A percentile compares a stretch with the other conserved stretches of the same genome.
phyloP scores from a whole-genome alignment of 305 asterid genomes.

The Fraxinus floribunda region DNA sequence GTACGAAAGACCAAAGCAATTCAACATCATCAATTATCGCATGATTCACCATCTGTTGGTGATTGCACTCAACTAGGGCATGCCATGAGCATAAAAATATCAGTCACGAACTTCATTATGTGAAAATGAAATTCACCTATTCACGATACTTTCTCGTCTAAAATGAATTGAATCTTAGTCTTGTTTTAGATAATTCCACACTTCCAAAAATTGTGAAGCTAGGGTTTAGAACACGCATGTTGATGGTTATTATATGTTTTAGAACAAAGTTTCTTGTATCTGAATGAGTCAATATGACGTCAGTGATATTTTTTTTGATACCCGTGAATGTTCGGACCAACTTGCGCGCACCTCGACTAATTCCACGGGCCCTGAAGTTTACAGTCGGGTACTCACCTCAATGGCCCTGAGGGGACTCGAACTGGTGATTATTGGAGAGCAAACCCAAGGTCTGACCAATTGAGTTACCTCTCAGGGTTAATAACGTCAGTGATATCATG shows the following conservation, averaged over 20 bases:
- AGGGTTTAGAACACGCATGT: neutral
- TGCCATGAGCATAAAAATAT: neutral
- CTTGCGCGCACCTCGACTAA: no score
- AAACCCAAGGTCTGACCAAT: no score
- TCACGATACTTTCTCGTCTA: neutral
- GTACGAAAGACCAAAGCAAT: neutral
- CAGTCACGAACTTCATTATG: neutral
- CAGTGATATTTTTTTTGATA: no score
- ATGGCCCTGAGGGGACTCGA: no score
- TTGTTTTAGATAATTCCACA: neutral
- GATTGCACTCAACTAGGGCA: neutral
- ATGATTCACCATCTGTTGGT: neutral
- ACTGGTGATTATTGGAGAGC: no score
- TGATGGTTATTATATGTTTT: neutral
- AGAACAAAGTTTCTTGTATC: neutral
- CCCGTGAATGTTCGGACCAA: no score
- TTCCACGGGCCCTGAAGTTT: no score
- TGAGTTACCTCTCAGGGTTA: no score
- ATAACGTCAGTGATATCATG: neutral
- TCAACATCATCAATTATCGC: neutral
- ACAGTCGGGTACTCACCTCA: no score
- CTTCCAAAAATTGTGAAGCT: no score
- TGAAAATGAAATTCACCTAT: neutral
- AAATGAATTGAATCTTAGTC: neutral
- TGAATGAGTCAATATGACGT: neutral